Conservation (phyloP, 129 eudicot species). For the Ambrosia trifida region DNA sequence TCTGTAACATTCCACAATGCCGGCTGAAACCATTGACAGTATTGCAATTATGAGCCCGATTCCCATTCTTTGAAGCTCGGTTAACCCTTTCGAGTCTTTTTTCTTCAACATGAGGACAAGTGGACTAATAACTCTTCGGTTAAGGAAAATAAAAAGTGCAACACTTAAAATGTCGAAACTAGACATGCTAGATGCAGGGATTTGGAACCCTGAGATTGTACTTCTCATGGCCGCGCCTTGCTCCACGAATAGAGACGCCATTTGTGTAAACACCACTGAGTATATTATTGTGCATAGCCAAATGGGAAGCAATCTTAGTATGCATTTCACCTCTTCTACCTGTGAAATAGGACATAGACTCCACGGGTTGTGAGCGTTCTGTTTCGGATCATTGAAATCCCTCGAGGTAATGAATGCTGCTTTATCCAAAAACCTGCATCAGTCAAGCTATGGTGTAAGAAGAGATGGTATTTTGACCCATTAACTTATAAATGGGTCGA, state of each 20-base stretch:
- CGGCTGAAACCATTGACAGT: conserved; percentile 78
- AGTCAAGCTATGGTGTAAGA: conserved; percentile 3
- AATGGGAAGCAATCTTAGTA: conserved; percentile 79
- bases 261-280: conserved; percentile 87
- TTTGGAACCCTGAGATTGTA: conserved; percentile 57
- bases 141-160: conserved; percentile 71
- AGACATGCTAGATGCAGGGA: conserved; percentile 96
- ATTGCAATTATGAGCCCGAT: conserved; percentile 90
- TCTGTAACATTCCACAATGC: conserved; percentile 77
- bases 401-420: conserved; percentile 72
- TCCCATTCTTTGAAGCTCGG: conserved; percentile 96
- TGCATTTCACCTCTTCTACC: conserved; percentile 95
- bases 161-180: conserved; percentile 91
- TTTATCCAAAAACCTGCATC: conserved; percentile 77
- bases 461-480: neutral
- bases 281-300: conserved; percentile 94
- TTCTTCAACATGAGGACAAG: conserved; percentile 49
- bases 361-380: conserved; percentile 58
- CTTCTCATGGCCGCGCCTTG: conserved; percentile 95
- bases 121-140: conserved; percentile 70
- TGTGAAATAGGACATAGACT: conserved; percentile 72
- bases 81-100: conserved; percentile 57
- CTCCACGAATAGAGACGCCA: conserved; percentile 95
- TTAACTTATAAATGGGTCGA: neutral
- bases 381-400: conserved; percentile 51